A percentile compares a stretch with the other conserved stretches of the same genome.
These are phyloP conservation scores for Madurella mycetomatis DNA, from an alignment of 2,329 filamentous ascomycete species.

Conservation along the genomic window DNA sequence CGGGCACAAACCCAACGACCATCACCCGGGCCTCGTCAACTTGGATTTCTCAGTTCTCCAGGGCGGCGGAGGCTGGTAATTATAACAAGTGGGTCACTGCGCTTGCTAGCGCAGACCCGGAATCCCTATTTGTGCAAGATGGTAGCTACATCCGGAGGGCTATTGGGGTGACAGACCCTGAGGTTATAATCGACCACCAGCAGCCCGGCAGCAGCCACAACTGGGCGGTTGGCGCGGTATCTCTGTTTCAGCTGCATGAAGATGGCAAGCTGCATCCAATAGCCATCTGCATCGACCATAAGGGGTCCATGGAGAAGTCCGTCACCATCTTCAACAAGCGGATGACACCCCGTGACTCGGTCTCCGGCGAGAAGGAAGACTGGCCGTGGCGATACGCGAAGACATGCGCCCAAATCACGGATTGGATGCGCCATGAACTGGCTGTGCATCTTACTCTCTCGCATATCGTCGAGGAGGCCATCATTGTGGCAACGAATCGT, in stretches of 20 bases:
- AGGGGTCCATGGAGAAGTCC: slow-evolving; percentile 38
- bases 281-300: slow-evolving; percentile 46
- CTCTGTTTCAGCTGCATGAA: slow-evolving; percentile 39
- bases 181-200: slow-evolving; percentile 29
- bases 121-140: slow-evolving; percentile 40
- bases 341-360: slow-evolving; percentile 30
- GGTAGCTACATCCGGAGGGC: slow-evolving; percentile 41
- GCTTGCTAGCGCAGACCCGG: slow-evolving; percentile 28
- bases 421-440: slow-evolving; percentile 47
- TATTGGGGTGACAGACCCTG: slow-evolving; percentile 28
- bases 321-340: slow-evolving; percentile 48
- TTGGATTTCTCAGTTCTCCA: slow-evolving; percentile 34
- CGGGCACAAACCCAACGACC: slow-evolving; percentile 41
- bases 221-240: slow-evolving; percentile 39
- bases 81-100: slow-evolving; percentile 32
- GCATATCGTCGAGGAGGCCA: slow-evolving; percentile 45
- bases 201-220: slow-evolving; percentile 28
- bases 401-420: slow-evolving; percentile 43
- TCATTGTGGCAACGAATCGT: slow-evolving; percentile 44
- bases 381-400: slow-evolving; percentile 52
- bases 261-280: slow-evolving; percentile 45
- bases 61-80: slow-evolving; percentile 31
- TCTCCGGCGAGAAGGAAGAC: slow-evolving; percentile 36
- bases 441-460: slow-evolving; percentile 42
- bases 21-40: slow-evolving; percentile 37